Evolutionary conservation across 2,329 filamentous ascomycete genomes (phyloP), one percentile per base, ranked within the genome.

Genomic region (Zasmidium cellare): DNA sequence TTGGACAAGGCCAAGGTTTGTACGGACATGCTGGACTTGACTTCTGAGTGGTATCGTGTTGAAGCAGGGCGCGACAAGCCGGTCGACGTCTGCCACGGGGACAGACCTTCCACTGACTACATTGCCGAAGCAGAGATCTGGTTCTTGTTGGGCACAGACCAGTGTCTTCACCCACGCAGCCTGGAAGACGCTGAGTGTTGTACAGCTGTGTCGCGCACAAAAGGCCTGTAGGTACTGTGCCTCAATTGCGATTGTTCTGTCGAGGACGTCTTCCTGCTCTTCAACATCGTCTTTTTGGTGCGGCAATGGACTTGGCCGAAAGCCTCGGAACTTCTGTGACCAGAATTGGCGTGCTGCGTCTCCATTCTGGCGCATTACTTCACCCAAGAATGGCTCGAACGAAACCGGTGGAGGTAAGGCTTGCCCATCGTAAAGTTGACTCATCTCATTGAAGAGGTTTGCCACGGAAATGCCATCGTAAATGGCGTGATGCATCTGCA

Each of bases 41-140:
- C 85, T 75, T 23, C 91, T 83, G 1, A 92, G 70, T 0, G 92
- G 91, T 12, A 96, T 75, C 0, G 92, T 96, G 69, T 96, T 97
- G 79, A 97, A 96, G 71, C 91, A 96, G 0, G 92, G 92, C 0
- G 90, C 91, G n/a, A 96, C 84, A 5, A 96, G 82, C 3, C 81
- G 78, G 38, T 92, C 86, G 11, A 93, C 78, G 0, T 82, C 83
- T 5, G 88, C 81, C 2, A 92, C 72, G 0, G 84, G 75, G 9
- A 90, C 70, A 0, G 86, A 87, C 7, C 92, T 85, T 1, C 92
- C 92, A 68, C 86, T 92, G 56, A 93, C 82, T 2, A 97, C 87
- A 66, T 91, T 94, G 0, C 93, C 92, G 68, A 97, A 96, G 71
- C 90, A 94, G 3, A 96, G 67, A 67, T 96, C 92, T 0, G 76